Evolutionary conservation across 176 grass and related monocot genomes (phyloP), one percentile per base, ranked within the genome.

Genomic region (Carex cristatella): DNA sequence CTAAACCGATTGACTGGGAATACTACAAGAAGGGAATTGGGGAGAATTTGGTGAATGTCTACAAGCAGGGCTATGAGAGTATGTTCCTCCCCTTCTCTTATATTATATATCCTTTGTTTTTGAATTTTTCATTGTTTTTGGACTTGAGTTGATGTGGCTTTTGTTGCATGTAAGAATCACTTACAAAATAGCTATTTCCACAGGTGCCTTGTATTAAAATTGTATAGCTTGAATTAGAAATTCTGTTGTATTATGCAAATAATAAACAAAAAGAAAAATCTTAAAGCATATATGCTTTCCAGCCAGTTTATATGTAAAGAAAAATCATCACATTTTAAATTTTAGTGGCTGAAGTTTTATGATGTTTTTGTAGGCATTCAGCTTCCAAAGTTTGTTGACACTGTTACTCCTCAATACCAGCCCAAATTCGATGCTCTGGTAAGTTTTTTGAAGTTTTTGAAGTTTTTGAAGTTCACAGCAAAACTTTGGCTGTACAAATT

Each of bases 371-470:
- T 89, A 95, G 95, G 89, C 84, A 88, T 95, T 37, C 83, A 98
- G 83, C 93, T 95, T 80, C 93, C 93, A n/a, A 98, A 98, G 81
- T 98, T 89, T 53, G 93, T 86, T 9, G 93, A 98, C 48, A 94
- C 85, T 3, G 93, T 95, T 82, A 98, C 95, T 92, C 95, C 95
- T 40, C 56, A 93, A 81, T 95, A 88, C 69, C 90, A 98, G 83
- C 95, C 91, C 42, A 94, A 98, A 83, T 98, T 95, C 86, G 91
- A 98, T 81, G 89, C 88, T 46, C 83, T 98, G 88, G 95, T 98
- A 88, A 87, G 72, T 57, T 85, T 42, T 27, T 82, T 63, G 12
- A 32, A 54, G 48, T 62, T 28, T n/a, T n/a, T n/a, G n/a, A n/a
- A n/a, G n/a, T n/a, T 42, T 27, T 82, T 63, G 12, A 32, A 54